phyloP scores from a whole-genome alignment of 306 rosid genomes.

The Vigna radiata region DNA sequence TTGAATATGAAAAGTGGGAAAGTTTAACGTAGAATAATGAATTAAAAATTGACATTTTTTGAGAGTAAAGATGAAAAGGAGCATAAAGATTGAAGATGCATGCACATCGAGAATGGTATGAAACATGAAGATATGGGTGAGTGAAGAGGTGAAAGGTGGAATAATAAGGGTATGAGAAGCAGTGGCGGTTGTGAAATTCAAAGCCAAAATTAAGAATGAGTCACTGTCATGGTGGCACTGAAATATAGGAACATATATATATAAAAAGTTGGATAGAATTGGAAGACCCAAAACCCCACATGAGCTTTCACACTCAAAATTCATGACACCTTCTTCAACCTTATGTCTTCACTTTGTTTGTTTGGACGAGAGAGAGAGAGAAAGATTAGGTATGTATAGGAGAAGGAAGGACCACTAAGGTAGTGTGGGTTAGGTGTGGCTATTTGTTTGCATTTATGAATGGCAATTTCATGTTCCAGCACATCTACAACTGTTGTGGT shows the following conservation, averaged over 20 bases:
- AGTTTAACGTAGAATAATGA: no score
- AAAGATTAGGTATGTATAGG: not conserved
- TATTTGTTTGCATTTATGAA: slow-evolving; percentile 28
- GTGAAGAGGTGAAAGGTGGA: not conserved
- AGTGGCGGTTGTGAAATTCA: slow-evolving; percentile 31
- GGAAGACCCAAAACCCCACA: slow-evolving; percentile 42
- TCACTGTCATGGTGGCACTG: slow-evolving; percentile 39
- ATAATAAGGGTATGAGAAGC: slow-evolving; percentile 22
- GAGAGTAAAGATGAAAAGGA: not conserved
- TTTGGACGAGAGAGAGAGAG: slow-evolving; percentile 22
- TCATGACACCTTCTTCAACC: slow-evolving; percentile 14
- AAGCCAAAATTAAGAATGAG: not conserved
- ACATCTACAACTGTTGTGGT: slow-evolving; percentile 24
- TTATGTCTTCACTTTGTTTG: not conserved
- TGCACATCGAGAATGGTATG: not conserved
- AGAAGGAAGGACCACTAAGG: slow-evolving; percentile 40
- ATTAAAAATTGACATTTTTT: no score
- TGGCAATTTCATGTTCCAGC: slow-evolving; percentile 35
- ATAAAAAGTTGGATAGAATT: slow-evolving; percentile 22
- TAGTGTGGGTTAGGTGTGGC: not conserved
- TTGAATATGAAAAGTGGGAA: no score
- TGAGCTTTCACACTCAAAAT: slow-evolving; percentile 43
- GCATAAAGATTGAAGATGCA: not conserved
- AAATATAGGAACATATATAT: slow-evolving; percentile 13
- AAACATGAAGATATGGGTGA: not conserved